Percentiles rank a stretch among this genome's conserved stretches.
Conservation (phyloP, 192 early-diverging fungal genomes). For the Rhizoclosmatium sp. region DNA sequence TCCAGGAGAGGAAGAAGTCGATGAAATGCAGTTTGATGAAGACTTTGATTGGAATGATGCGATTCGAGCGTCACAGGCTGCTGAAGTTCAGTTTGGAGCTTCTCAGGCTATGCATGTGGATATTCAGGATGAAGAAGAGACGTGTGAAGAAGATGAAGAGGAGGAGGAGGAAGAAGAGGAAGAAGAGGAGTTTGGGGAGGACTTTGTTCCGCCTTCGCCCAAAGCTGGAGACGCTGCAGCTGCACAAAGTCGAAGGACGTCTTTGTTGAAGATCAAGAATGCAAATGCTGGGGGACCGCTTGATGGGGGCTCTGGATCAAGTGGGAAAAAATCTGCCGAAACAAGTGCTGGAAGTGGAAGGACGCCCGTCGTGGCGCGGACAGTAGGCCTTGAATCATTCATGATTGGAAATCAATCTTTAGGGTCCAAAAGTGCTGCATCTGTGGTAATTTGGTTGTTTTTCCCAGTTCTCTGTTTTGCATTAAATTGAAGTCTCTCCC, state of each 20-base stretch:
- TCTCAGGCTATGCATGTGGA: not conserved
- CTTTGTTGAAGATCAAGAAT: not conserved
- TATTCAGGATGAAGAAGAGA: not conserved
- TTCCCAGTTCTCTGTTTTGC: not conserved
- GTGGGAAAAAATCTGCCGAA: not conserved
- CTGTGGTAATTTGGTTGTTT: not conserved
- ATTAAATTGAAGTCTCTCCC: not conserved
- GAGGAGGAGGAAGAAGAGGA: slow-evolving; percentile 14
- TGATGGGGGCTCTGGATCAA: not conserved
- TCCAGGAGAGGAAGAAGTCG: not conserved
- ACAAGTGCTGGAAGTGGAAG: not conserved
- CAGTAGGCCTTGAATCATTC: slow-evolving; percentile 17
- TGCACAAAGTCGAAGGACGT: not conserved
- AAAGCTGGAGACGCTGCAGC: not conserved
- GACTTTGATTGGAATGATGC: not conserved
- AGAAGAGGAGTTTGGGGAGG: not conserved
- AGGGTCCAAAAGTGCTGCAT: not conserved
- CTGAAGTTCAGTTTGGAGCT: not conserved
- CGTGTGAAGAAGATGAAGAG: not conserved
- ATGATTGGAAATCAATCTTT: not conserved
- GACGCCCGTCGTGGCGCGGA: not conserved
- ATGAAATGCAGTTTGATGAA: not conserved
- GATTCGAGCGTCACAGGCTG: not conserved
- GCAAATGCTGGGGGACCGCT: not conserved
- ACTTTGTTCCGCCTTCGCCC: not conserved